Percentiles rank a stretch among this genome's conserved stretches.
These are phyloP conservation scores for Jamesozyma hellenica DNA, from an alignment of 805 yeast genomes.

Conservation along the genomic window DNA sequence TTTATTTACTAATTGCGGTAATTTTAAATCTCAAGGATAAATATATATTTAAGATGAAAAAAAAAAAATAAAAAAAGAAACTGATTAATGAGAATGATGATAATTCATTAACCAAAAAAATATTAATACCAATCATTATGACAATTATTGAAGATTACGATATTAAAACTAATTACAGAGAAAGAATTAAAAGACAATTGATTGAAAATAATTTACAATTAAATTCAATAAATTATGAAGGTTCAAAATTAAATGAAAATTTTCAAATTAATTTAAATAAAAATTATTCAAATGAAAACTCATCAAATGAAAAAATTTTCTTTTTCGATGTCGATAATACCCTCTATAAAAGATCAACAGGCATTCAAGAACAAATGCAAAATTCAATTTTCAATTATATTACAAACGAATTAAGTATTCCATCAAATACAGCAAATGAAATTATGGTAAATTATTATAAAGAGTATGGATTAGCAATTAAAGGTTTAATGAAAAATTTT, in stretches of 20 bases:
- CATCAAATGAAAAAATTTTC: constrained; percentile 34
- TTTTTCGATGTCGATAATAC: constrained; percentile 92
- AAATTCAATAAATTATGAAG: constrained; percentile 23
- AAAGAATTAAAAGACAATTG: constrained; percentile 12
- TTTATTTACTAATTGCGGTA: too few relatives aligned
- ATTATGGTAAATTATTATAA: constrained; percentile 66
- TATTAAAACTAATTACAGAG: constrained; percentile 1
- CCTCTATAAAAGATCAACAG: constrained; percentile 59
- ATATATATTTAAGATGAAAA: too few relatives aligned
- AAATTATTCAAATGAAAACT: constrained; percentile 11
- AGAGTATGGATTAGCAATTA: constrained; percentile 82
- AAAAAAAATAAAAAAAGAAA: too few relatives aligned
- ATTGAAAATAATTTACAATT: constrained; percentile 21
- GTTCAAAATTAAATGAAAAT: constrained; percentile 13
- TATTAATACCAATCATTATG: too few relatives aligned
- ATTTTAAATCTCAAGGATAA: too few relatives aligned
- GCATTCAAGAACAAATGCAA: constrained; percentile 78
- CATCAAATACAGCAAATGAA: constrained; percentile 57
- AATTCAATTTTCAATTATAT: constrained; percentile 71
- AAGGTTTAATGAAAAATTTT: constrained; percentile 55
- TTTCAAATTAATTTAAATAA: constrained; percentile 18
- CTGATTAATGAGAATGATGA: too few relatives aligned
- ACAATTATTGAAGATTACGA: constrained; percentile 1
- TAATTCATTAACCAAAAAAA: too few relatives aligned
- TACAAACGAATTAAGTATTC: constrained; percentile 46